Evolutionary conservation across 2,329 filamentous ascomycete species (phyloP).

Genomic region (Aulographum hederae): DNA sequence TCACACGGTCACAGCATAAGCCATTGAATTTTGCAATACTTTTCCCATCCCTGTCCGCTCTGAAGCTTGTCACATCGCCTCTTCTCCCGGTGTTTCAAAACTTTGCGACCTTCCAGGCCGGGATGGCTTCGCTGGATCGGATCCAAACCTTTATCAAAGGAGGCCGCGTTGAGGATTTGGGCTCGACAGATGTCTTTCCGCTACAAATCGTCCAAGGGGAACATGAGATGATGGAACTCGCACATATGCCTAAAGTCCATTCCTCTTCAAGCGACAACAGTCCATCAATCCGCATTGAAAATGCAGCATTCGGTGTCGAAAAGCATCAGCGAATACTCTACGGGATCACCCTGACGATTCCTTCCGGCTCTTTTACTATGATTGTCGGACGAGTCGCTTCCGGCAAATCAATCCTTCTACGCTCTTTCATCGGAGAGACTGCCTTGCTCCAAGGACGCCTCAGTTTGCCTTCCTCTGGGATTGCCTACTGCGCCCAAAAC

Average conservation of each 20-base stretch:
- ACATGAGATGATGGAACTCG: no score
- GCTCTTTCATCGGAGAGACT: conserved; percentile 40
- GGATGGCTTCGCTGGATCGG: conserved; percentile 9
- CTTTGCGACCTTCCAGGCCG: conserved; percentile 7
- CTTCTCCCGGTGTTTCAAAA: conserved; percentile 8
- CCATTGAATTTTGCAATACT: conserved; percentile 8
- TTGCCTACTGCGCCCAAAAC: conserved; percentile 4
- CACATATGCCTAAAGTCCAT: no score
- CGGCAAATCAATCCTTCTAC: conserved; percentile 61
- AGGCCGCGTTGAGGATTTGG: no score
- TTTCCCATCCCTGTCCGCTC: conserved; percentile 11
- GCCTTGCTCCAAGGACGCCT: no score
- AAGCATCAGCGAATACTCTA: no score
- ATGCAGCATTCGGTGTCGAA: no score
- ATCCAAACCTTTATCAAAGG: conserved; percentile 10
- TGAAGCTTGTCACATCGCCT: conserved; percentile 11
- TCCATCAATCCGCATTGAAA: no score
- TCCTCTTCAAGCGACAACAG: no score
- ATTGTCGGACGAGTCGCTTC: conserved; percentile 59
- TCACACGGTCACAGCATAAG: conserved; percentile 6
- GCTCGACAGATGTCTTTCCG: no score
- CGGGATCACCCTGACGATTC: conserved; percentile 53
- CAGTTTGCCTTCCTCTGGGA: no score
- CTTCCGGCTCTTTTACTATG: conserved; percentile 59
- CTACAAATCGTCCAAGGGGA: no score